Percentiles rank a stretch among this genome's conserved stretches.
These are phyloP conservation scores for Massariosphaeria phaeospora DNA, from an alignment of 495 filamentous ascomycete species.

Conservation along the genomic window DNA sequence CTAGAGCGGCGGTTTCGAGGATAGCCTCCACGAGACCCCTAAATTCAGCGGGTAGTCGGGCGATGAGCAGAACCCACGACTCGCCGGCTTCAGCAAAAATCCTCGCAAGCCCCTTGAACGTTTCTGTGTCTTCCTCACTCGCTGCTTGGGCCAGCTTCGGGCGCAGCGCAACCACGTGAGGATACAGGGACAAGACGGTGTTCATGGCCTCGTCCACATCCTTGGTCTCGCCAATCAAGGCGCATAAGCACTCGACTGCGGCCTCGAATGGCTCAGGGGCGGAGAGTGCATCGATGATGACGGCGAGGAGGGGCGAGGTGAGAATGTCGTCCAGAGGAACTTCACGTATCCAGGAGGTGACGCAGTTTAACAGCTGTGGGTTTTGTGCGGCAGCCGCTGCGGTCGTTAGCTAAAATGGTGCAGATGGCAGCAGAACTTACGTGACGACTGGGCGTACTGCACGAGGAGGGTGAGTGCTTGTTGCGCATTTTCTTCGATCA, in stretches of 20 bases:
- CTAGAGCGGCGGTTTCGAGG: constrained; percentile 80
- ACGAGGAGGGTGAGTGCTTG: constrained; percentile 80
- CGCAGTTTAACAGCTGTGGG: constrained; percentile 86
- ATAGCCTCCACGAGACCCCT: constrained; percentile 82
- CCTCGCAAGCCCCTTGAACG: constrained; percentile 78
- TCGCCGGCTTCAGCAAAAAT: constrained; percentile 92
- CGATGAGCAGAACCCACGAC: constrained; percentile 86
- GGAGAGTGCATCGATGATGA: constrained; percentile 70
- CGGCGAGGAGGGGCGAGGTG: constrained; percentile 75
- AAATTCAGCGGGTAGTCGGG: constrained; percentile 74
- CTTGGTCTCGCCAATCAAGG: constrained; percentile 84
- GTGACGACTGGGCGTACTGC: constrained; percentile 84
- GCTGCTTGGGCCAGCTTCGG: constrained; percentile 73
- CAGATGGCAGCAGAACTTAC: constrained; percentile 48
- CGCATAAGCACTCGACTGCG: constrained; percentile 89
- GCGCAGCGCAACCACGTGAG: constrained; percentile 69
- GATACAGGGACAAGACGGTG: constrained; percentile 79
- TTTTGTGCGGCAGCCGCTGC: constrained; percentile 65
- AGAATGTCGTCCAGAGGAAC: constrained; percentile 79
- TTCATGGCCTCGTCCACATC: constrained; percentile 85
- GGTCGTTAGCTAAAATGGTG: constrained; percentile 3
- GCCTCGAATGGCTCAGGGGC: constrained; percentile 74
- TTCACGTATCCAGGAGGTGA: constrained; percentile 93
- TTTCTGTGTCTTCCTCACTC: constrained; percentile 76
- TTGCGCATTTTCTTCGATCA: constrained; percentile 82